Percentiles rank a stretch among this genome's conserved stretches.
These are phyloP conservation scores for Jackrogersella multiformis DNA, from an alignment of 495 filamentous ascomycete genomes.

Conservation along the genomic window DNA sequence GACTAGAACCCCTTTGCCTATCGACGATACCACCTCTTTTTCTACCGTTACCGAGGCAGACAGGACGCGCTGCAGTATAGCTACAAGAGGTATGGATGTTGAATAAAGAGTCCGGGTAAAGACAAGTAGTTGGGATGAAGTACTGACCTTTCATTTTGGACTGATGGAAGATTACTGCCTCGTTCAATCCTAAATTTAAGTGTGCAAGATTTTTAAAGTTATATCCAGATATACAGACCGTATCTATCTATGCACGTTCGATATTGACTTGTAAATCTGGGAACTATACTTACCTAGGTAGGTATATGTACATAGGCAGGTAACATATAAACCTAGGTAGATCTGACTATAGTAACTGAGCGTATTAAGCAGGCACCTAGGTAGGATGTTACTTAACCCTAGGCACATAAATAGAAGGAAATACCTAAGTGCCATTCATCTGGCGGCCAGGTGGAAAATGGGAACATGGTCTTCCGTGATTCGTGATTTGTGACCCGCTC, in stretches of 20 bases:
- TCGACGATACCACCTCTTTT: conserved; percentile 84
- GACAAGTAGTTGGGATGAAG: not conserved
- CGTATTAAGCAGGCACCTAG: no score
- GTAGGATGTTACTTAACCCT: no score
- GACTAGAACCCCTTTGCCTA: conserved; percentile 89
- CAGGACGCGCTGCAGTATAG: conserved; percentile 92
- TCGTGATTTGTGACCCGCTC: not conserved
- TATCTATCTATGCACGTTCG: no score
- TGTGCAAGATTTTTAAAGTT: not conserved
- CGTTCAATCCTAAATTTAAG: not conserved
- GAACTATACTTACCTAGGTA: no score
- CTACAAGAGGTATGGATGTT: conserved; percentile 56
- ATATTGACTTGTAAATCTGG: not conserved
- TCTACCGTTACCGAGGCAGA: conserved; percentile 99
- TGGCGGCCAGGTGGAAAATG: not conserved
- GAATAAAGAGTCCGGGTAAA: conserved; percentile 3
- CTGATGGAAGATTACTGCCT: not conserved
- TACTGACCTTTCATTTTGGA: conserved; percentile 39
- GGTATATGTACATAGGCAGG: not conserved
- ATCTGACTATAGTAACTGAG: not conserved
- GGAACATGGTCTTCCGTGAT: conserved; percentile 3
- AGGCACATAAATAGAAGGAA: no score
- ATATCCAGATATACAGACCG: no score
- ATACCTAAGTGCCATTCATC: conserved; percentile 1
- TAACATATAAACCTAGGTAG: not conserved